phyloP scores from a whole-genome alignment of 305 asterid genomes.

The Fraxinus angustifolia region DNA sequence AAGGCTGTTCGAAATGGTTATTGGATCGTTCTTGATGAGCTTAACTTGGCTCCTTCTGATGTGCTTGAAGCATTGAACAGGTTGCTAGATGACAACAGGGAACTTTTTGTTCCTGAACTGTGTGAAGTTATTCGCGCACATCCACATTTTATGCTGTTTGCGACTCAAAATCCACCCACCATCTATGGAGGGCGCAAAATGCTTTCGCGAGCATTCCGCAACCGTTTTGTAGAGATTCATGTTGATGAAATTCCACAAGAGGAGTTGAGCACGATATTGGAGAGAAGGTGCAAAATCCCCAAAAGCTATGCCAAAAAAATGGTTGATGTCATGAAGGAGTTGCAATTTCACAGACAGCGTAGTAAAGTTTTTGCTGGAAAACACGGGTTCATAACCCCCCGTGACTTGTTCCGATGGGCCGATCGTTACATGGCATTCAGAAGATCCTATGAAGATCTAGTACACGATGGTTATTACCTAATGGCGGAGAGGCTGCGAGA shows the following conservation, averaged over 20 bases:
- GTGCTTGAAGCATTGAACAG: constrained; percentile 95
- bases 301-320: constrained; percentile 69
- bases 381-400: constrained; percentile 96
- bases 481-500: constrained; percentile 95
- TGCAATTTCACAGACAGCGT: constrained; percentile 87
- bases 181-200: constrained; percentile 94
- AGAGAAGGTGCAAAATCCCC: constrained; percentile 63
- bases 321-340: constrained; percentile 89
- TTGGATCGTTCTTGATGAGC: constrained; percentile 98
- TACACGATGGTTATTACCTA: constrained; percentile 83
- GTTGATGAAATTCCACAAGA: constrained; percentile 94
- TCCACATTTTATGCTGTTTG: constrained; percentile 89
- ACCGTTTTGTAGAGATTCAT: constrained; percentile 98
- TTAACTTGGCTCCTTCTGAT: constrained; percentile 98
- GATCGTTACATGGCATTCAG: constrained; percentile 58
- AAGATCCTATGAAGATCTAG: constrained; percentile 68
- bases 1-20: constrained; percentile 89
- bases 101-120: constrained; percentile 89
- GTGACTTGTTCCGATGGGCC: constrained; percentile 98
- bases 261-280: constrained; percentile 77
- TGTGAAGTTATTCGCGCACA: constrained; percentile 77
- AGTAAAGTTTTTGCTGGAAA: constrained; percentile 96
- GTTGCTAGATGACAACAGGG: constrained; percentile 93
- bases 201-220: constrained; percentile 97
- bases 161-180: constrained; percentile 97